Evolutionary conservation across 1,139 yeast genomes (phyloP), one percentile per base, ranked within the genome.

Genomic region (Hyphopichia fennica): DNA sequence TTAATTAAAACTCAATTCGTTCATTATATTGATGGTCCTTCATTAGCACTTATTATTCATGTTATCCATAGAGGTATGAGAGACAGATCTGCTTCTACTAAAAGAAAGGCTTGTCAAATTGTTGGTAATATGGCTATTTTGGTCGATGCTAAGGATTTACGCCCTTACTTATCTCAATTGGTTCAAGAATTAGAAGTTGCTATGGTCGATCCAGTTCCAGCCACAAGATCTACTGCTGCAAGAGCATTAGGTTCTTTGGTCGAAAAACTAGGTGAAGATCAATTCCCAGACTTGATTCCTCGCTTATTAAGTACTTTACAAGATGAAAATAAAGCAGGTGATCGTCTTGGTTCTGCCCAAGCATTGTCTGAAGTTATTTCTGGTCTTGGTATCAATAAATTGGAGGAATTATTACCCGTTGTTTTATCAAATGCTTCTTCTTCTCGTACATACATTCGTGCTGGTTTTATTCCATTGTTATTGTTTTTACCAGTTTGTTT

Each of bases 171-270:
- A 54, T 77, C 81, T 20, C 79, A 82, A 39, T 73, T 95, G 53
- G 85, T 91, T 37, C 77, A 81, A 13, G 97, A 90, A 55, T 79
- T 95, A 46, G 96, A 93, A 61, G 74, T 79, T 35, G 96, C 98
- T 1, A 91, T 95, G 96, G 97, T 95, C 43, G 99, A 95, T 57
- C 99, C 99, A 1, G 99, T 95, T 40, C 96, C 99, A 30, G 88
- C 86, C 35, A 93, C 99, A 0, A 82, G 99, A 62, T 95, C 98
- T 2, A 95, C 97, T 29, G 99, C 98, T 20, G 93, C 97, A 20
- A 84, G 97, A 67, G 99, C 99, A 0, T 73, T 95, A 44, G 99
- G 99, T 51, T 90, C 97, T 0, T 74, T 95, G 52, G 97, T 93
- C 40, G 98, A 93, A 62, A 93, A 91, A 62, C 74, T 95, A 37